Base-by-base conservation (phyloP, 1,284 basidiomycete genomes). In the Farysia itapuensis region DNA sequence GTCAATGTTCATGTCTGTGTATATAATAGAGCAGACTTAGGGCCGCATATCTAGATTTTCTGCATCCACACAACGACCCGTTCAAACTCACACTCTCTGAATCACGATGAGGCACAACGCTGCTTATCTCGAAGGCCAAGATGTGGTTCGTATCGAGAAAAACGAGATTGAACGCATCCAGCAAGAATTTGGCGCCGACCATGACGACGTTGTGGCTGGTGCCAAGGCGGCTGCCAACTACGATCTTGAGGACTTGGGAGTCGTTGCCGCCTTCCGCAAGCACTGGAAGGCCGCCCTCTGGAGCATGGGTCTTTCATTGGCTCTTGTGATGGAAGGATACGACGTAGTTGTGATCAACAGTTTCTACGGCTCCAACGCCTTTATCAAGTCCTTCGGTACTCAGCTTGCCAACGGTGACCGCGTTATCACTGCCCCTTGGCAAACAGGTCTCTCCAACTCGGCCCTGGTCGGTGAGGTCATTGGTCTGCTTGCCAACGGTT, bases 261-360 rank as follows among this genome's bases (percentile, higher is more conserved):
- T 78, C 21, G 33, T 63, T 11, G 64, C 79, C 29, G 79, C 79
- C 6, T 74, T 80, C 51, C 40, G 52, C 5, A 64, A 65, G 9
- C 76, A 81, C 71, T 75, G 72, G 45, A 79, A 74, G 40, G 79
- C 80, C 6, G 75, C 79, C 18, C 68, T 79, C 16, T 81, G 78
- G 79, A 75, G 72, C 25, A 49, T 80, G 30, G 47, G 79, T 28
- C 77, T 80, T 39, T 77, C 74, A 9, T 72, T 72, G 4, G 77
- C 77, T 30, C 77, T 79, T 45, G 73, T 78, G 36, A 81, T 81
- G 80, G 80, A 81, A 41, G 80, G 78, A 8, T 78, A 77, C 54
- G 75, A 78, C 44, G 72, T 77, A 0, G 70, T 63, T 21, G 65
- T 77, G 21, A 74, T 79, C 28, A 75, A 70, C 14, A 70, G 58